These are phyloP conservation scores for Vicia sativa DNA, from an alignment of 306 rosid species.

Conservation along the genomic window DNA sequence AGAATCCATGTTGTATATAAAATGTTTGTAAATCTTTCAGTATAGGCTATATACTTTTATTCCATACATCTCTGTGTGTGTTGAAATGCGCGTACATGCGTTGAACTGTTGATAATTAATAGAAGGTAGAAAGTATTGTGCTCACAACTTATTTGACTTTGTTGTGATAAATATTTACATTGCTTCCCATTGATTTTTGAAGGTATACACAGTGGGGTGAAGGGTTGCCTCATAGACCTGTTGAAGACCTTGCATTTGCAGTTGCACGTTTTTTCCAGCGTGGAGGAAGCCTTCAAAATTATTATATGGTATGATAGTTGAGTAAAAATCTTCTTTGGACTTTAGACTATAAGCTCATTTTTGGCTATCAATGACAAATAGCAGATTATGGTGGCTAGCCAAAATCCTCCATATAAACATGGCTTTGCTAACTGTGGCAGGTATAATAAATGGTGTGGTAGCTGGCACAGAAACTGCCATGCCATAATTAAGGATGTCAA, in stretches of 20 bases:
- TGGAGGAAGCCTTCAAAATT: conserved; percentile 95
- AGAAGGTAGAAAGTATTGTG: conserved; percentile 21
- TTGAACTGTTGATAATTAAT: conserved; percentile 14
- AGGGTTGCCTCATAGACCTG: conserved; percentile 90
- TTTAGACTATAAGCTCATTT: conserved; percentile 20
- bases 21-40: conserved; percentile 22
- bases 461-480: background rate
- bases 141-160: conserved; percentile 10
- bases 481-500: no score
- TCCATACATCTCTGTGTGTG: conserved; percentile 1
- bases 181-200: conserved; percentile 42
- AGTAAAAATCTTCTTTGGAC: conserved; percentile 25
- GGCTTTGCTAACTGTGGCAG: background rate
- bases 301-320: conserved; percentile 75
- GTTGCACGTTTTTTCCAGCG: conserved; percentile 96
- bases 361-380: background rate
- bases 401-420: background rate
- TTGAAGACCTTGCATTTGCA: conserved; percentile 96
- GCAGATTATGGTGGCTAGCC: background rate
- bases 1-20: conserved; percentile 19
- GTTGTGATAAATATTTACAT: conserved; percentile 21
- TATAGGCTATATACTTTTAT: conserved; percentile 22
- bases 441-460: background rate
- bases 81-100: background rate
- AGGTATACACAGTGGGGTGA: conserved; percentile 94